Base-by-base conservation (phyloP, 345 rosid species). In the Durio zibethinus region DNA sequence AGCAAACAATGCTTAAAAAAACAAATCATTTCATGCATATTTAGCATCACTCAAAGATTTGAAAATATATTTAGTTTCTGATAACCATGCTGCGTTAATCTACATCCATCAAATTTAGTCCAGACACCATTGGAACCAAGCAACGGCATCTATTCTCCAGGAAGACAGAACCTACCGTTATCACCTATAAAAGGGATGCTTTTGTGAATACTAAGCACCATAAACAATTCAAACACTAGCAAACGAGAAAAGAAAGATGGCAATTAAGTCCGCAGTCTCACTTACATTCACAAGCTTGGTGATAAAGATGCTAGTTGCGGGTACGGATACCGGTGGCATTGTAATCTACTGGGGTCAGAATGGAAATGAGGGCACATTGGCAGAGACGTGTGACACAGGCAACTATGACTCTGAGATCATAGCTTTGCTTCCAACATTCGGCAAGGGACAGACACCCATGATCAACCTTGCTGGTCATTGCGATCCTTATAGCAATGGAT, bases 321-420 rank as follows among this genome's bases (percentile, higher is more conserved):
- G 54, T 45, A 45, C 23, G 5, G 38, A 72, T 45, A 43, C 61
- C 0, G 61, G 61, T 45, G 61, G 61, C 11, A 72, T 72, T 8
- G 75, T 61, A 14, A 50, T 72, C 40, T 72, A 72, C 40, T 72
- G 75, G 61, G 75, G 75, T 50, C 75, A 72, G 53, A 72, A 72
- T 18, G 75, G 75, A 52, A 72, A 72, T 27, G 61, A 72, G 57
- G 75, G 75, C 3, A 72, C 75, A 29, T 50, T 68, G 53, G 73
- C 21, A 14, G 73, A 68, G n/a, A 68, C 56, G 3, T 68, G 73
- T 25, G 56, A 36, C 18, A 31, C 75, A 50, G 61, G 61, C 57
- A 72, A 72, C 75, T 72, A 68, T 40, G 52, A 43, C 33, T 68
- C 21, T 21, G 53, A 42, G 73, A 68, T 40, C 72, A 8, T 67